These are phyloP conservation scores for Globisporangium okanoganense DNA, from an alignment of 352 stramenopile species.

Conservation along the genomic window DNA sequence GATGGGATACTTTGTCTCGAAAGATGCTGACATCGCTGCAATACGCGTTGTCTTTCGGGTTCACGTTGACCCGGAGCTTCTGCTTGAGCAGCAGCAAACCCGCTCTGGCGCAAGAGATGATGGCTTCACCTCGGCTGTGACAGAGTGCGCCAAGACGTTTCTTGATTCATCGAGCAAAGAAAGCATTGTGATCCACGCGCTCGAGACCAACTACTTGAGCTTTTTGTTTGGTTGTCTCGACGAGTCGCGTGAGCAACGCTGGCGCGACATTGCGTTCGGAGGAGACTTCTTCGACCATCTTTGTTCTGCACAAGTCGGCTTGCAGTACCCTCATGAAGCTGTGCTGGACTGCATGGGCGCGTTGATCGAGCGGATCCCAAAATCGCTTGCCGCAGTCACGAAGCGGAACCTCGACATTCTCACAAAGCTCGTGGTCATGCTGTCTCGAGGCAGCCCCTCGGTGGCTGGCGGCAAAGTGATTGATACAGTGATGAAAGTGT, in stretches of 20 bases:
- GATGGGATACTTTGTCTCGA: constrained; percentile 13
- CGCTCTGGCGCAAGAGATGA: background rate
- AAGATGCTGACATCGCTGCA: constrained; percentile 11
- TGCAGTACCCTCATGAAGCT: constrained; percentile 2
- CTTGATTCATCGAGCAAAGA: background rate
- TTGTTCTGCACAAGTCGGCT: background rate
- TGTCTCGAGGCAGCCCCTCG: background rate
- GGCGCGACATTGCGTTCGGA: constrained; percentile 11
- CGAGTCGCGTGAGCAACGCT: background rate
- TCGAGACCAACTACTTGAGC: constrained; percentile 7
- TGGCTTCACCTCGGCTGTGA: background rate
- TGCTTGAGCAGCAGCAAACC: background rate
- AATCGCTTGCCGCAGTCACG: background rate
- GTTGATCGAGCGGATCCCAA: constrained; percentile 8
- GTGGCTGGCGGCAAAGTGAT: background rate
- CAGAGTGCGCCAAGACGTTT: background rate
- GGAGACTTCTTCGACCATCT: constrained; percentile 9
- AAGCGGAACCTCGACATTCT: constrained; percentile 16
- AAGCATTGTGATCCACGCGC: background rate
- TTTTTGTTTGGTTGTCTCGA: constrained; percentile 15
- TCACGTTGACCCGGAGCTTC: constrained; percentile 6
- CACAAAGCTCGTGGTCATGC: background rate
- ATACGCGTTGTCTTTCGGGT: constrained; percentile 12
- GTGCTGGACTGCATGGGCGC: constrained; percentile 3
- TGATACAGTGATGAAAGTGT: background rate